phyloP scores from a whole-genome alignment of 257 asterid species.

The Salvia hispanica region DNA sequence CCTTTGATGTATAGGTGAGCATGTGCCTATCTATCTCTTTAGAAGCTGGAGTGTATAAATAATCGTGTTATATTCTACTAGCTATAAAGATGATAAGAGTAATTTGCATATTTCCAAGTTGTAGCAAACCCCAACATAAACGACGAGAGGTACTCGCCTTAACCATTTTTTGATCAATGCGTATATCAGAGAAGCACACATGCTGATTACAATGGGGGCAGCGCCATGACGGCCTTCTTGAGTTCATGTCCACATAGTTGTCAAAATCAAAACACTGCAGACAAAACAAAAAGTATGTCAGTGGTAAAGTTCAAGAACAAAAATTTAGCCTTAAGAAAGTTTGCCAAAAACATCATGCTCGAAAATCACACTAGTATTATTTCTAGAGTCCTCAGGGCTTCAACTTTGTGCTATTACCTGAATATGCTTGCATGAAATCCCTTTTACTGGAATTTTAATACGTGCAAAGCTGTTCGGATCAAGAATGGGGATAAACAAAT shows the following conservation, averaged over 20 bases:
- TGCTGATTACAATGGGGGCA: conserved; percentile 89
- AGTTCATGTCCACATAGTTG: conserved; percentile 75
- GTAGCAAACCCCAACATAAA: conserved; percentile 21
- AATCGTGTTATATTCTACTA: neutral
- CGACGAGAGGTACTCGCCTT: conserved; percentile 65
- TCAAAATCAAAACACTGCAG: conserved; percentile 83
- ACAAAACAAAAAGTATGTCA: conserved; percentile 16
- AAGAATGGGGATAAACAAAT: conserved; percentile 26
- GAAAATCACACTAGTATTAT: conserved; percentile 9
- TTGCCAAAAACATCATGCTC: conserved; percentile 15
- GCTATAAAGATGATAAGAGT: neutral
- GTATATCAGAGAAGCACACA: conserved; percentile 80
- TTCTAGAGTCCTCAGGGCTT: conserved; percentile 19
- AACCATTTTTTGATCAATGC: conserved; percentile 69
- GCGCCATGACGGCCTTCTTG: conserved; percentile 92
- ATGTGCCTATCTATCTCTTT: neutral
- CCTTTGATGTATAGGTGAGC: neutral
- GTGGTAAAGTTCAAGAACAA: conserved; percentile 3
- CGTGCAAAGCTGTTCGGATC: conserved; percentile 67
- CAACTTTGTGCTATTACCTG: conserved; percentile 54
- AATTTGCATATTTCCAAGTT: conserved; percentile 13
- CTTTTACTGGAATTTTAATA: conserved; percentile 84
- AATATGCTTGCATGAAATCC: conserved; percentile 82
- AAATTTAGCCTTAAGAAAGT: neutral
- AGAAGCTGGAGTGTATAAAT: conserved; percentile 11